Percentiles rank a stretch among this genome's conserved stretches.
These are phyloP conservation scores for Colletotrichum spaethianum DNA, from an alignment of 2,329 filamentous ascomycete genomes.

Conservation along the genomic window DNA sequence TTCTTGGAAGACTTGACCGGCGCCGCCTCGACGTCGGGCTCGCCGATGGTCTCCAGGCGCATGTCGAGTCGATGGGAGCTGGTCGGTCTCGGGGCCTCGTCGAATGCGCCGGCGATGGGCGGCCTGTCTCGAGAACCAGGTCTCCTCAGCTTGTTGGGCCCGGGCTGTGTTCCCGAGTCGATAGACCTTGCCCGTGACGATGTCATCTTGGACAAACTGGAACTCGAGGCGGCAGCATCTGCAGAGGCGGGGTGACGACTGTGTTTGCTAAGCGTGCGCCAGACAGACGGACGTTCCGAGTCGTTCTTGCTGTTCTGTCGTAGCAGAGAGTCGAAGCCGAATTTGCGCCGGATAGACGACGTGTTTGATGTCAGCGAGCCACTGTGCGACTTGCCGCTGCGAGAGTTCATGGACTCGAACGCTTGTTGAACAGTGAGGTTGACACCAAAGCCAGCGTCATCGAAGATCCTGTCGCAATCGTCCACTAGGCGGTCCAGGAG, in stretches of 20 bases:
- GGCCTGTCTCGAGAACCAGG: conserved; percentile 73
- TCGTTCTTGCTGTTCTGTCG: conserved; percentile 84
- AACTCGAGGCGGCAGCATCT: conserved; percentile 68
- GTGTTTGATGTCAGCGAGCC: conserved; percentile 88
- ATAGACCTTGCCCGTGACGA: conserved; percentile 82
- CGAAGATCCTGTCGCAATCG: conserved; percentile 91
- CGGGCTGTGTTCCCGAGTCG: conserved; percentile 70
- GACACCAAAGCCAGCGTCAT: conserved; percentile 63
- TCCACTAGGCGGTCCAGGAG: conserved; percentile 90
- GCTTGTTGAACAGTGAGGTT: conserved; percentile 52
- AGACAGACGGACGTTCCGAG: conserved; percentile 82
- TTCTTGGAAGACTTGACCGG: conserved; percentile 68
- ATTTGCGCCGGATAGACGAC: conserved; percentile 87
- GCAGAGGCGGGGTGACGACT: conserved; percentile 71
- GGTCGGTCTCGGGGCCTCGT: conserved; percentile 68
- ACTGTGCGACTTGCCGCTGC: conserved; percentile 73
- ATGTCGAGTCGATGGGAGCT: conserved; percentile 72
- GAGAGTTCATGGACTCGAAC: conserved; percentile 73
- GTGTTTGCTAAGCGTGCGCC: conserved; percentile 91
- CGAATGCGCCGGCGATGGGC: conserved; percentile 73
- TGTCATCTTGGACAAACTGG: conserved; percentile 76
- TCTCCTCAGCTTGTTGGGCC: conserved; percentile 66
- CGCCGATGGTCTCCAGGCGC: conserved; percentile 71
- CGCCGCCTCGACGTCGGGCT: conserved; percentile 60
- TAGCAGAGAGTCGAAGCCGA: conserved; percentile 83